Evolutionary conservation across 106 monocot species (phyloP).

Genomic region (Dioscorea dumetorum): DNA sequence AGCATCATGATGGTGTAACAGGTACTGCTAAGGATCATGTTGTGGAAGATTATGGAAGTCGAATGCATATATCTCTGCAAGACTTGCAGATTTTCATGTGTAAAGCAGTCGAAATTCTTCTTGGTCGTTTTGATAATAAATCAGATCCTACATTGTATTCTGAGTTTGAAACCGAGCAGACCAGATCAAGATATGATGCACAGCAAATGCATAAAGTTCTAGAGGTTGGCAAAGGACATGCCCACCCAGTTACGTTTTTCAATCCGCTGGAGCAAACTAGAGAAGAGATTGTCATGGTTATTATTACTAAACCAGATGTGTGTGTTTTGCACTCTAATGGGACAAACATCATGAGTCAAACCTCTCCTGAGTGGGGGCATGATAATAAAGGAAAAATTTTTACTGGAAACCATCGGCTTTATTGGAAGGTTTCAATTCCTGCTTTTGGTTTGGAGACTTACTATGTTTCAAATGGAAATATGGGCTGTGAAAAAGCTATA

Average conservation of each 20-base stretch:
- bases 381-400: slow-evolving; percentile 26
- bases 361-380: slow-evolving; percentile 80
- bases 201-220: slow-evolving; percentile 70
- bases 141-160: slow-evolving; percentile 58
- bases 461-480: slow-evolving; percentile 44
- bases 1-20: slow-evolving; percentile 97
- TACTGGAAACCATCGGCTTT: slow-evolving; percentile 75
- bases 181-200: slow-evolving; percentile 79
- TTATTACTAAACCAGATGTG: slow-evolving; percentile 57
- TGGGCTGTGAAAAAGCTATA: slow-evolving; percentile 53
- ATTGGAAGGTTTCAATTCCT: slow-evolving; percentile 90
- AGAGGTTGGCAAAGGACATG: slow-evolving; percentile 31
- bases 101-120: slow-evolving; percentile 68
- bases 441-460: slow-evolving; percentile 89
- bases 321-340: slow-evolving; percentile 61
- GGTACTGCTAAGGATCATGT: slow-evolving; percentile 97
- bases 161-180: slow-evolving; percentile 71
- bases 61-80: slow-evolving; percentile 83
- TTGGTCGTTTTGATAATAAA: slow-evolving; percentile 51
- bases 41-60: slow-evolving; percentile 76
- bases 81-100: slow-evolving; percentile 90
- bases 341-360: slow-evolving; percentile 67
- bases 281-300: slow-evolving; percentile 84
- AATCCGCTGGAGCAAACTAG: slow-evolving; percentile 84
- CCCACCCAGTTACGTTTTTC: slow-evolving; percentile 57